Evolutionary conservation across 225 moss, liverwort and hornwort genomes (phyloP), one percentile per base, ranked within the genome.

Genomic region (Neckera pumila): DNA sequence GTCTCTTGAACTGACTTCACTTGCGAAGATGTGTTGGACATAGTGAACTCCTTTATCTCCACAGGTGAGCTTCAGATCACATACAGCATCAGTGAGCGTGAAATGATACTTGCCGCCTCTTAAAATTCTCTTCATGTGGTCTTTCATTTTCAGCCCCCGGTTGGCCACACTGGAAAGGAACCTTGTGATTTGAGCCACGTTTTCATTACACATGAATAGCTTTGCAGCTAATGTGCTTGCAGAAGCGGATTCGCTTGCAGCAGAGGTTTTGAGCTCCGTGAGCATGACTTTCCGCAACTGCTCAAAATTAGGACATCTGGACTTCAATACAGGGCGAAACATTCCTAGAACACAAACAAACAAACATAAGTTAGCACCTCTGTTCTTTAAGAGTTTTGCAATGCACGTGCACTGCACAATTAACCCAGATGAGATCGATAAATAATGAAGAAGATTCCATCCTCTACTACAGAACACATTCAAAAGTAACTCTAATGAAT

Each of bases 51-150:
- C 89, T 76, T 73, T 82, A 86, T 90, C 90, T 86, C 91, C 92
- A 86, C 91, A 91, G n/a, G 81, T 93, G 82, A 94, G 92, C 61
- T 79, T 90, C 31, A 92, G 90, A 72, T 90, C 85, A 86, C 94
- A 93, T 26, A 81, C 83, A 77, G 64, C 71, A 57, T 84, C 86
- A 86, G 64, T 49, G 70, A 86, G 80, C 49, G 85, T 89, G 79
- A 94, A 93, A 80, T 90, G 88, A 87, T 94, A 94, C 83, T 42
- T 90, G 72, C 94, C 94, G 34, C 93, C 92, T 80, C 83, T 87
- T 43, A 93, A 72, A 66, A 94, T 94, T 51, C 92, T 89, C 82
- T 94, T 93, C 93, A 94, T 93, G 88, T 94, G 94, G 75, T 94
- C 94, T 89, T 93, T 93, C 93, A 93, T 92, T 90, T 90, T 93